These are phyloP conservation scores for Penicillium sp. DNA, from an alignment of 2,329 filamentous ascomycete species.

Conservation along the genomic window DNA sequence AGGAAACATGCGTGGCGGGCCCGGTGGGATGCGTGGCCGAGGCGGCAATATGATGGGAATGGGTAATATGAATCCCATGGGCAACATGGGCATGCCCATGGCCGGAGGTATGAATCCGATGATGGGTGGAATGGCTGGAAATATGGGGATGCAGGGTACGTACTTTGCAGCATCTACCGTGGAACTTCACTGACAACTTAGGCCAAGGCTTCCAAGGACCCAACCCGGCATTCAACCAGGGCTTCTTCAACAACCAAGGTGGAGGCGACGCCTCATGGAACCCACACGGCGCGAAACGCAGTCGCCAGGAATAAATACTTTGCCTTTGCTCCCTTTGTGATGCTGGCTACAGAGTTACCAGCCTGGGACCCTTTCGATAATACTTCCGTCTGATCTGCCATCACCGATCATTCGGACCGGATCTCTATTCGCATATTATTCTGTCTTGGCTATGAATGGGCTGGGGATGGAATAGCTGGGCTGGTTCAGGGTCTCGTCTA, in stretches of 20 bases:
- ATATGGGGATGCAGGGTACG: slow-evolving; percentile 48
- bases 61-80: slow-evolving; percentile 49
- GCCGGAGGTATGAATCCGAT: slow-evolving; percentile 54
- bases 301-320: slow-evolving; percentile 59
- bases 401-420: not conserved
- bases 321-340: slow-evolving; percentile 2
- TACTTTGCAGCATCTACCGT: slow-evolving; percentile 4
- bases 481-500: not conserved
- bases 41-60: slow-evolving; percentile 53
- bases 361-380: not conserved
- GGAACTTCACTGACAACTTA: slow-evolving; percentile 13
- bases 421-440: not conserved
- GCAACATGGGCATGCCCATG: slow-evolving; percentile 51
- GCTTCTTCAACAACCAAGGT: slow-evolving; percentile 50
- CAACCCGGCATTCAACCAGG: slow-evolving; percentile 42
- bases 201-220: slow-evolving; percentile 58
- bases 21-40: slow-evolving; percentile 55
- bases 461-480: not conserved
- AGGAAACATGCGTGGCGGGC: slow-evolving; percentile 46
- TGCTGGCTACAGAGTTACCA: slow-evolving; percentile 11
- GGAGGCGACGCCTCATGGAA: slow-evolving; percentile 63
- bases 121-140: slow-evolving; percentile 46
- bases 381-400: not conserved
- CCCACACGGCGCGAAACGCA: slow-evolving; percentile 73
- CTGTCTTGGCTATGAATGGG: not conserved